Conservation (phyloP, 495 filamentous ascomycete genomes). For the Parmelia sp. region DNA sequence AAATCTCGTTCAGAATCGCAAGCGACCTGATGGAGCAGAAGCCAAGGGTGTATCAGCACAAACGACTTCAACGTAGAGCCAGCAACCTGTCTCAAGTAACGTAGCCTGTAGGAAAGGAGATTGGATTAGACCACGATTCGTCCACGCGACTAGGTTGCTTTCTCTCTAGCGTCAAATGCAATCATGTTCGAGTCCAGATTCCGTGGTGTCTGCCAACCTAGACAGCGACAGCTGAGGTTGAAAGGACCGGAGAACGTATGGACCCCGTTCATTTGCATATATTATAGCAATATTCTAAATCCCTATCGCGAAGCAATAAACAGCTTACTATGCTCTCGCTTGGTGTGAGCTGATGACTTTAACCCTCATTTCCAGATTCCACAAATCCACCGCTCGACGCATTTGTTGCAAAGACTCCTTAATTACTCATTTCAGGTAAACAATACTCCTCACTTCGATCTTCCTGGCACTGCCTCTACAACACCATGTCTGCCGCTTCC, state of each 20-base stretch:
- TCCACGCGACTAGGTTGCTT: background rate
- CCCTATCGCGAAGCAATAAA: too few species aligned
- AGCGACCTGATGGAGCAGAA: conserved; percentile 1
- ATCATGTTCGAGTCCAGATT: background rate
- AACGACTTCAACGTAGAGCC: background rate
- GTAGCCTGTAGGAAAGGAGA: background rate
- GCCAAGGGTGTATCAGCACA: background rate
- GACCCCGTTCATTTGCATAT: too few species aligned
- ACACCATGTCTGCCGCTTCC: background rate
- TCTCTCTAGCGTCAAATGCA: conserved; percentile 1
- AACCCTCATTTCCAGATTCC: background rate
- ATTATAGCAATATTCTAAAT: too few species aligned
- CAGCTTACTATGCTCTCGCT: background rate
- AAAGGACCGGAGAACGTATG: too few species aligned
- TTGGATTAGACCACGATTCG: background rate
- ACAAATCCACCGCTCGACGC: too few species aligned
- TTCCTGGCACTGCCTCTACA: background rate
- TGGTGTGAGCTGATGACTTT: background rate
- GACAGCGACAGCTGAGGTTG: too few species aligned
- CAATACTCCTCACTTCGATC: background rate
- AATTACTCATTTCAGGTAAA: background rate
- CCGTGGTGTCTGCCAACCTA: too few species aligned
- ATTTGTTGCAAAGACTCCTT: too few species aligned
- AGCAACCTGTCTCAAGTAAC: background rate
- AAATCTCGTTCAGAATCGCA: background rate